Evolutionary conservation across 768 basidiomycete species (phyloP).

Genomic region (Mycena alexandri): DNA sequence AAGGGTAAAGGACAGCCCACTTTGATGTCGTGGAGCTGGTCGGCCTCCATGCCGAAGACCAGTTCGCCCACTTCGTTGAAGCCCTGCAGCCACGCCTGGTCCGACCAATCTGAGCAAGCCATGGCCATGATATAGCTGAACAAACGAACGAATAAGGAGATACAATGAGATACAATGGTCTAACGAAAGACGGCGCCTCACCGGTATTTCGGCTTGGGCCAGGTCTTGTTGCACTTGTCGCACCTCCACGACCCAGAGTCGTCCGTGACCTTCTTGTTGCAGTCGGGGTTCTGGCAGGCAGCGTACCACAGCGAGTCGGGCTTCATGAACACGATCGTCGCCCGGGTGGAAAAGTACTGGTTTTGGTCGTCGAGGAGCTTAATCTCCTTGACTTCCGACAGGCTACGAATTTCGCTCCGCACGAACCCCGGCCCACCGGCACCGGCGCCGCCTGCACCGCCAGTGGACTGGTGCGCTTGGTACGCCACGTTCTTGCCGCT

Average conservation of each 20-base stretch:
- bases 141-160: slow-evolving; percentile 19
- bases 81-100: slow-evolving; percentile 92
- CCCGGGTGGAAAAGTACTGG: slow-evolving; percentile 85
- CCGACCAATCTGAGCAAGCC: slow-evolving; percentile 91
- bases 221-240: slow-evolving; percentile 89
- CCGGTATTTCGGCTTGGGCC: slow-evolving; percentile 83
- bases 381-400: slow-evolving; percentile 83
- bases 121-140: slow-evolving; percentile 84
- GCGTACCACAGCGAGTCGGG: slow-evolving; percentile 87
- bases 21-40: slow-evolving; percentile 82
- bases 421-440: slow-evolving; percentile 67
- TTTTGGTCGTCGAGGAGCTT: slow-evolving; percentile 81
- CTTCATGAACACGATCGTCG: slow-evolving; percentile 91
- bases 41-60: slow-evolving; percentile 83
- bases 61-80: slow-evolving; percentile 92
- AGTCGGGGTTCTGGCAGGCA: slow-evolving; percentile 83
- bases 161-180: slow-evolving; percentile 1
- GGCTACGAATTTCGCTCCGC: slow-evolving; percentile 77
- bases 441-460: slow-evolving; percentile 50
- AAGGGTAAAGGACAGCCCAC: slow-evolving; percentile 50
- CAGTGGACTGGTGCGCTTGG: slow-evolving; percentile 71
- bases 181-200: slow-evolving; percentile 51
- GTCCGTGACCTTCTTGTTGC: slow-evolving; percentile 91
- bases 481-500: slow-evolving; percentile 74
- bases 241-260: slow-evolving; percentile 84